These are phyloP conservation scores for Fusarium sp. DNA, from an alignment of 2,329 filamentous ascomycete genomes.

Conservation along the genomic window DNA sequence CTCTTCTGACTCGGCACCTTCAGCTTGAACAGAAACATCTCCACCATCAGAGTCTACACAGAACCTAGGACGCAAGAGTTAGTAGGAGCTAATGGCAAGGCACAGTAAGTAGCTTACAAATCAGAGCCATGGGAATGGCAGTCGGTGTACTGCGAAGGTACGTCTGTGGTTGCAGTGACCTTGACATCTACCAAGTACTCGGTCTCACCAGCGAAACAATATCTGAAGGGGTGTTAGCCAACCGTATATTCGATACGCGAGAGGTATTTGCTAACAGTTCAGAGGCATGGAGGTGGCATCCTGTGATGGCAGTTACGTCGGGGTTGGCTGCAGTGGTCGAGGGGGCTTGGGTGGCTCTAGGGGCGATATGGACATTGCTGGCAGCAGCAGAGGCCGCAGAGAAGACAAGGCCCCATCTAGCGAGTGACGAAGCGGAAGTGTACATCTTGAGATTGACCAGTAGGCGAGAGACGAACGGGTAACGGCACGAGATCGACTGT, in stretches of 20 bases:
- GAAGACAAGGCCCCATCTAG: slow-evolving; percentile 26
- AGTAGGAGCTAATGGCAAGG: background rate
- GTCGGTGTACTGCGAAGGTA: slow-evolving; percentile 68
- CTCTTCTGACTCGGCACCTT: slow-evolving; percentile 41
- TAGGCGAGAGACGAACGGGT: background rate
- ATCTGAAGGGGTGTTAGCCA: slow-evolving; percentile 43
- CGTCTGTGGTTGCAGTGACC: slow-evolving; percentile 61
- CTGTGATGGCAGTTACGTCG: slow-evolving; percentile 49
- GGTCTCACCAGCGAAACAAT: slow-evolving; percentile 53
- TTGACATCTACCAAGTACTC: slow-evolving; percentile 56
- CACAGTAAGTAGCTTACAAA: slow-evolving; percentile 53
- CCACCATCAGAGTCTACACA: slow-evolving; percentile 67
- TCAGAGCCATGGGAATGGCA: slow-evolving; percentile 70
- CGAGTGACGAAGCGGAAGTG: slow-evolving; percentile 24
- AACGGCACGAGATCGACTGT: background rate
- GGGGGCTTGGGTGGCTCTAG: slow-evolving; percentile 46
- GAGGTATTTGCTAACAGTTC: slow-evolving; percentile 46
- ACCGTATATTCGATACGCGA: background rate
- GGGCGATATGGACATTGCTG: slow-evolving; percentile 29
- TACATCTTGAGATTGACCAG: slow-evolving; percentile 19
- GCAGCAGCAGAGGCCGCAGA: slow-evolving; percentile 19
- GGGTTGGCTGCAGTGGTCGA: slow-evolving; percentile 33
- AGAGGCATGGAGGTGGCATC: slow-evolving; percentile 53
- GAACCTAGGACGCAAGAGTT: slow-evolving; percentile 54
- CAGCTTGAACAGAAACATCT: slow-evolving; percentile 64